A percentile compares a stretch with the other conserved stretches of the same genome.
Conservation (phyloP, 1,139 yeast species). For the Diutina neorugosa region DNA sequence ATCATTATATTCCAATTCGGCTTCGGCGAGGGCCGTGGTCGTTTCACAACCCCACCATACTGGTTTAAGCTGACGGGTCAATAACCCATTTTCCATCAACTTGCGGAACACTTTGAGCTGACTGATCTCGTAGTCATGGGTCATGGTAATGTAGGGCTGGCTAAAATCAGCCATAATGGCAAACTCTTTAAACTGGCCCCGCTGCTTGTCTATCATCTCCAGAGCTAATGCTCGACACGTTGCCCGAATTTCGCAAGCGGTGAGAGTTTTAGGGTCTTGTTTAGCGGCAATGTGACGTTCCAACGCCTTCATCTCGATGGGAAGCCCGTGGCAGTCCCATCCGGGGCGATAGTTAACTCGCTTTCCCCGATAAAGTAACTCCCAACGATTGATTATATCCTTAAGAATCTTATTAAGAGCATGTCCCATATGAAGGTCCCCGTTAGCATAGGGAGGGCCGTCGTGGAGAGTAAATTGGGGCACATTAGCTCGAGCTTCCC, state of each 20-base stretch:
- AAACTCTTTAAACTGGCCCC: slow-evolving; percentile 48
- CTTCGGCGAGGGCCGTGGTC: slow-evolving; percentile 89
- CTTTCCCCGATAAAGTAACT: slow-evolving; percentile 45
- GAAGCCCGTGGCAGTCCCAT: slow-evolving; percentile 98
- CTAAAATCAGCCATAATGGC: slow-evolving; percentile 82
- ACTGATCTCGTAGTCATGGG: slow-evolving; percentile 55
- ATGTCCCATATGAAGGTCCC: slow-evolving; percentile 88
- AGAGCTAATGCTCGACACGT: slow-evolving; percentile 61
- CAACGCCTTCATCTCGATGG: slow-evolving; percentile 76
- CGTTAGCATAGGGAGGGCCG: slow-evolving; percentile 98
- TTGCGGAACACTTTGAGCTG: slow-evolving; percentile 62
- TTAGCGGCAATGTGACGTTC: slow-evolving; percentile 17
- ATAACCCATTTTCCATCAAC: slow-evolving; percentile 54
- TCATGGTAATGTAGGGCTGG: slow-evolving; percentile 60
- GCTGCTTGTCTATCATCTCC: slow-evolving; percentile 51
- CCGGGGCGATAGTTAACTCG: slow-evolving; percentile 74
- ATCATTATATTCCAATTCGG: slow-evolving; percentile 81
- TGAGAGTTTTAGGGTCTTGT: slow-evolving; percentile 14
- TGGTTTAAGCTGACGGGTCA: slow-evolving; percentile 80
- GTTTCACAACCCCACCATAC: slow-evolving; percentile 98
- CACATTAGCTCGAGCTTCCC: slow-evolving; percentile 10
- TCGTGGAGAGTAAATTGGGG: slow-evolving; percentile 69
- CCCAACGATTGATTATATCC: slow-evolving; percentile 70
- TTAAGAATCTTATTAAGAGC: slow-evolving; percentile 81
- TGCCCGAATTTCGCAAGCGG: slow-evolving; percentile 41